Base-by-base conservation (phyloP, 441 rosid species). In the Oxalis stricta region DNA sequence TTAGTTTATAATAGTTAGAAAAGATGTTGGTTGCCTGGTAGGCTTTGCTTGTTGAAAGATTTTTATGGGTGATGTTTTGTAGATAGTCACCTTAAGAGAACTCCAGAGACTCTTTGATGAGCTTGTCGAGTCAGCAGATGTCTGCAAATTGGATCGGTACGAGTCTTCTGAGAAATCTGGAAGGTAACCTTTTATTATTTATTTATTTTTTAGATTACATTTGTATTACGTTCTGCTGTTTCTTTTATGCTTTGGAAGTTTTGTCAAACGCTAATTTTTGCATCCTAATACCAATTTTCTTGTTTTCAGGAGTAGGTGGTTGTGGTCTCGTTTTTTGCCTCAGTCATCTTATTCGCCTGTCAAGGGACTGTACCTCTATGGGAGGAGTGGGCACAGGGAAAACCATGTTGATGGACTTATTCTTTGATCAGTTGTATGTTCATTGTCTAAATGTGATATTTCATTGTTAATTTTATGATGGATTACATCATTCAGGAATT, bases 301-400 rank as follows among this genome's bases (percentile, higher is more conserved):
- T 38, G 21, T 59, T 44, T 56, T 44, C 76, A 86, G 98, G 83
- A 86, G 79, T 69, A 66, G 94, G 55, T 88, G 97, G 97, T 68
- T 88, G 33, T 88, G 95, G 95, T 73, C 94, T 47, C 73, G 91
- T 48, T 69, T 88, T 55, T 54, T 79, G 69, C 88, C 88, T 0
- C 94, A 79, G 60, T 47, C 81, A 48, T 69, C 80, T 22, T 61
- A 58, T 59, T 68, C 95, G 21, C 92, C 97, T 0, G 86, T 88
- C 45, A 79, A 71, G 68, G 98, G 98, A 55, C 58, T 91, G 19
- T 91, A 91, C 57, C 85, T 91, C 21, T 83, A 80, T 46, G 98
- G 96, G n/a, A 38, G 98, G 98, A 37, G 98, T 91, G 12, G 98
- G 98, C 50, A 91, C 98, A 7, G 96, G 98, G 38, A 91, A 91